Evolutionary conservation across 106 monocot genomes (phyloP).

Genomic region (Hemerocallis citrina): DNA sequence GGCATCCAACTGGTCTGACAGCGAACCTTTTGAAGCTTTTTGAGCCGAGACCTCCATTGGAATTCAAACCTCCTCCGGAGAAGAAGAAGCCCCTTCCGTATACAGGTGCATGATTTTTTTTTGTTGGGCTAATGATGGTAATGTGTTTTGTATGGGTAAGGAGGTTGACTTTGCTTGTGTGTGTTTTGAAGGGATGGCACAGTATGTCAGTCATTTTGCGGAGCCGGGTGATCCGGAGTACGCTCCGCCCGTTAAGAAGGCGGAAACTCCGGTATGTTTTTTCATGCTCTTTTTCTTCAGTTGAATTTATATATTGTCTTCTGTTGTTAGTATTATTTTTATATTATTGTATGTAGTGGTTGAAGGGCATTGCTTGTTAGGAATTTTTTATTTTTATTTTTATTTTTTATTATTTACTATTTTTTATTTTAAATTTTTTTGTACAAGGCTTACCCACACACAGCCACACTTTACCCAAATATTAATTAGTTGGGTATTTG

Average conservation of each 20-base stretch:
- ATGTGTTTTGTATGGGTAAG: background rate
- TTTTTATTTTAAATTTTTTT: too few species aligned
- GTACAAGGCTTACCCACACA: too few species aligned
- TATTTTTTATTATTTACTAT: too few species aligned
- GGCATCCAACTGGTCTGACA: slow-evolving; percentile 95
- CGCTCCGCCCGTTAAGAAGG: slow-evolving; percentile 67
- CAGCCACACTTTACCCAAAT: too few species aligned
- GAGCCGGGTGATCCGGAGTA: slow-evolving; percentile 84
- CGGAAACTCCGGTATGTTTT: slow-evolving; percentile 64
- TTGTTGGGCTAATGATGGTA: too few species aligned
- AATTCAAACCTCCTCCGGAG: slow-evolving; percentile 76
- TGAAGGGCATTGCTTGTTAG: too few species aligned
- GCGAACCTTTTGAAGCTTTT: slow-evolving; percentile 89
- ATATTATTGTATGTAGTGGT: too few species aligned
- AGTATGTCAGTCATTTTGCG: slow-evolving; percentile 74
- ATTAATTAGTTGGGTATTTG: too few species aligned
- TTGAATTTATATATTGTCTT: too few species aligned
- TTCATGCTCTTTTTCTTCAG: background rate
- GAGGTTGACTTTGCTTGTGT: background rate
- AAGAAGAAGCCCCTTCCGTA: slow-evolving; percentile 72
- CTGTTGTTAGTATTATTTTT: too few species aligned
- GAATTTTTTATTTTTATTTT: too few species aligned
- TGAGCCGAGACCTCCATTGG: slow-evolving; percentile 83
- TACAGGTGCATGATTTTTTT: slow-evolving; percentile 30
- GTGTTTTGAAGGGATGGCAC: slow-evolving; percentile 63